Evolutionary conservation across 108 stramenopile species (phyloP).

Genomic region (Pseudonitzschia pungens): DNA sequence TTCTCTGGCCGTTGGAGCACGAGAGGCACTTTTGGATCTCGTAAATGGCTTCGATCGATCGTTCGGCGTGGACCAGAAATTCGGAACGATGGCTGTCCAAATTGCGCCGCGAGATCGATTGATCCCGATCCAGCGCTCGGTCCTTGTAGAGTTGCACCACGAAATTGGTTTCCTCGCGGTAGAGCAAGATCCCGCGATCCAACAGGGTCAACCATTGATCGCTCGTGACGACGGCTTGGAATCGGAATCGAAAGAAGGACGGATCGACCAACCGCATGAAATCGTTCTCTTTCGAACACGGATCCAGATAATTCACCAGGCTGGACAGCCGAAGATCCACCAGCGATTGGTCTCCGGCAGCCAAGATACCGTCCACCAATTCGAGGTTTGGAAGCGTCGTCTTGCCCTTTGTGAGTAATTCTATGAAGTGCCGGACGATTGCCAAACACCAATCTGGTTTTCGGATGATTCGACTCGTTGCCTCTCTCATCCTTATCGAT

Average conservation of each 20-base stretch:
- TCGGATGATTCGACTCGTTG: not conserved
- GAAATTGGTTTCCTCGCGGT: slow-evolving; percentile 24
- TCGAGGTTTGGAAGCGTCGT: slow-evolving; percentile 19
- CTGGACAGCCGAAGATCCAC: slow-evolving; percentile 20
- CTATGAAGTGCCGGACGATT: slow-evolving; percentile 25
- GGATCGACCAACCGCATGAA: slow-evolving; percentile 16
- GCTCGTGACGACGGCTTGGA: slow-evolving; percentile 12
- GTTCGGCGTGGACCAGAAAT: slow-evolving; percentile 23
- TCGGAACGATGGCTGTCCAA: slow-evolving; percentile 10
- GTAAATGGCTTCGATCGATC: slow-evolving; percentile 17
- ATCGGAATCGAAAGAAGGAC: slow-evolving; percentile 15
- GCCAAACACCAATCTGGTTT: slow-evolving; percentile 30
- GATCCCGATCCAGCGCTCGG: not conserved
- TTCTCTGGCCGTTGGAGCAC: not conserved
- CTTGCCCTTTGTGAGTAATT: slow-evolving; percentile 25
- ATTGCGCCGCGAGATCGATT: slow-evolving; percentile 7
- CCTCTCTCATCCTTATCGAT: slow-evolving; percentile 12
- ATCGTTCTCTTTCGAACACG: not conserved
- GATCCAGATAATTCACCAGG: slow-evolving; percentile 32
- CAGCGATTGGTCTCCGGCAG: slow-evolving; percentile 29
- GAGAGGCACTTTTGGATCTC: not conserved
- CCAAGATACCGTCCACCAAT: slow-evolving; percentile 13
- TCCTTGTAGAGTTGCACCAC: slow-evolving; percentile 24
- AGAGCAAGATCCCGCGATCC: slow-evolving; percentile 20
- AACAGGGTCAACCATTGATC: slow-evolving; percentile 23